Percentiles rank a stretch among this genome's conserved stretches.
phyloP scores from a whole-genome alignment of 176 grass and related monocot species.

The Canna indica region DNA sequence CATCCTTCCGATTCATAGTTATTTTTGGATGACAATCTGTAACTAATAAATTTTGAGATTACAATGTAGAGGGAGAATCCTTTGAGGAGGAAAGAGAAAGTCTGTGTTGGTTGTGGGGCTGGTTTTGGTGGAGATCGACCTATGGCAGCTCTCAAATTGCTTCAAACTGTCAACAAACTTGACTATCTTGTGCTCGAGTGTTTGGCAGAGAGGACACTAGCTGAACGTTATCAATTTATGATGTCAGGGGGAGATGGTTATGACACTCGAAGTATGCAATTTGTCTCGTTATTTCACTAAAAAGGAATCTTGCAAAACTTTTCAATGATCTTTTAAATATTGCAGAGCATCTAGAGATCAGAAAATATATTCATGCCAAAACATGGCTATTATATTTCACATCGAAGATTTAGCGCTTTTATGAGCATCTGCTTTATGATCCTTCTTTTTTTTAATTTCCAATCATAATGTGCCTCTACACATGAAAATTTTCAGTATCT shows the following conservation, averaged over 20 bases:
- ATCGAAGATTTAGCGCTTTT: neutral
- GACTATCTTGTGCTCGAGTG: constrained; percentile 89
- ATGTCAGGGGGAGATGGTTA: constrained; percentile 67
- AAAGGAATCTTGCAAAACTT: too few relatives aligned
- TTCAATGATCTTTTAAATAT: too few relatives aligned
- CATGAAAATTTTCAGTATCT: constrained; percentile 44
- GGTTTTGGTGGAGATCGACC: constrained; percentile 81
- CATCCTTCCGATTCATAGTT: neutral
- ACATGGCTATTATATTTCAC: neutral
- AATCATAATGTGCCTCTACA: constrained; percentile 10
- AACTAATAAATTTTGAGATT: neutral
- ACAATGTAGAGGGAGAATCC: constrained; percentile 49
- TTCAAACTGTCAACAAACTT: constrained; percentile 59
- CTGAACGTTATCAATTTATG: constrained; percentile 56
- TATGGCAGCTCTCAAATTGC: constrained; percentile 57
- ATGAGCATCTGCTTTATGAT: neutral
- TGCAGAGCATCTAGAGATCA: too few relatives aligned
- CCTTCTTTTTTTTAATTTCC: constrained; percentile 1
- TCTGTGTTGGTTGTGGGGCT: constrained; percentile 76
- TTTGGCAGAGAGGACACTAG: constrained; percentile 86
- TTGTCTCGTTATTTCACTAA: constrained; percentile 3
- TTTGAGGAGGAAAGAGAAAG: constrained; percentile 43
- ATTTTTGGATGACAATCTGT: neutral
- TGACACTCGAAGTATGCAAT: constrained; percentile 55
- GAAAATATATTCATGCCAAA: neutral